Conservation (phyloP, 306 rosid genomes). For the Carpinus fangiana region DNA sequence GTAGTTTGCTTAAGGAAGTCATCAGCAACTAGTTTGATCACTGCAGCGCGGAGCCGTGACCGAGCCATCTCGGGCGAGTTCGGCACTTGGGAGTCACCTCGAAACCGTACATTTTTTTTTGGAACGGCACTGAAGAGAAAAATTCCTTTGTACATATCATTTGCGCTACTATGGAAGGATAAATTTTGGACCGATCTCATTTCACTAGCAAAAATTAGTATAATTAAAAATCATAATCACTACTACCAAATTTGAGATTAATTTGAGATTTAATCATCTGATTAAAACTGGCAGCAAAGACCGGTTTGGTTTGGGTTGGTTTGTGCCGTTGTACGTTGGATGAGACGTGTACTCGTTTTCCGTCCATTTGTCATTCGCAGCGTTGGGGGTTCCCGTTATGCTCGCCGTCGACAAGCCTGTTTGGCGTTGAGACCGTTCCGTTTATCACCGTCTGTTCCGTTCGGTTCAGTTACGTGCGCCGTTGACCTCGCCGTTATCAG, state of each 20-base stretch:
- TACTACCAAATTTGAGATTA: background rate
- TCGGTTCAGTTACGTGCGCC: conserved; percentile 34
- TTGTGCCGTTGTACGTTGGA: background rate
- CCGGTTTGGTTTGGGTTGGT: conserved; percentile 1
- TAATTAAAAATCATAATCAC: background rate
- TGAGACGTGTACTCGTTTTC: conserved; percentile 27
- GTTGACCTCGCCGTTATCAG: conserved; percentile 27
- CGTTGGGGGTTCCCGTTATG: conserved; percentile 30
- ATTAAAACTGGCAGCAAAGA: background rate
- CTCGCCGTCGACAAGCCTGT: conserved; percentile 31
- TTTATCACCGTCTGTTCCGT: conserved; percentile 20
- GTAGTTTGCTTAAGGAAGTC: conserved; percentile 2
- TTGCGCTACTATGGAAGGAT: conserved; percentile 67
- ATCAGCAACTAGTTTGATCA: background rate
- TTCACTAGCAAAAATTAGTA: background rate
- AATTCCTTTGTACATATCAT: conserved; percentile 52
- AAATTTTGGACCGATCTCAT: conserved; percentile 41
- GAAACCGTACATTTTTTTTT: background rate
- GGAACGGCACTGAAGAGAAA: conserved; percentile 29
- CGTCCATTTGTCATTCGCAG: conserved; percentile 32
- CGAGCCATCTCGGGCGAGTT: conserved; percentile 28
- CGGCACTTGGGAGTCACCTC: conserved; percentile 5
- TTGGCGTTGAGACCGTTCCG: conserved; percentile 6
- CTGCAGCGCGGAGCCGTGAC: conserved; percentile 8
- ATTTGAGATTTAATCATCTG: background rate